A percentile compares a stretch with the other conserved stretches of the same genome.
phyloP scores from a whole-genome alignment of 495 filamentous ascomycete genomes.

The Xylaria curta region DNA sequence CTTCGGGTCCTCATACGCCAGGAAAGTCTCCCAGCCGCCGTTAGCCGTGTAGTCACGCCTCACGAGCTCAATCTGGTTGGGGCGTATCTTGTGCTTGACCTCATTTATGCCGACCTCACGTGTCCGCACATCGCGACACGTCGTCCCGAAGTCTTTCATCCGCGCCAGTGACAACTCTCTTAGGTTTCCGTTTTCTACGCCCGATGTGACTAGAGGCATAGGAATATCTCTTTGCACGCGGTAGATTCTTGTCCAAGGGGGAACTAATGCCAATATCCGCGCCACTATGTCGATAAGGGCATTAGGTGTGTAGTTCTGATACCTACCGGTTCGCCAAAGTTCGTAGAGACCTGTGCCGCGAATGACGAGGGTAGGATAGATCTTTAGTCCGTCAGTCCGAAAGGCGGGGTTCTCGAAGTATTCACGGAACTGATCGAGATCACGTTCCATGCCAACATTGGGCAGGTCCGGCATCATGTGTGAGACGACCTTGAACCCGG shows the following conservation, averaged over 20 bases:
- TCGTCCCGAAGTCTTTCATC: conserved; percentile 99
- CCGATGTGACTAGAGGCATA: conserved; percentile 96
- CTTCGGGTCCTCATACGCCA: conserved; percentile 97
- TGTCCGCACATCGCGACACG: conserved; percentile 96
- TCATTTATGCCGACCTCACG: conserved; percentile 98
- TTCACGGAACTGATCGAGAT: conserved; percentile 94
- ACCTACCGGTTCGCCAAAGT: conserved; percentile 93
- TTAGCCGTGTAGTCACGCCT: conserved; percentile 94
- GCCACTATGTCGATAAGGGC: conserved; percentile 94
- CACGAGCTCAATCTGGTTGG: conserved; percentile 95
- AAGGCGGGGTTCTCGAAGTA: conserved; percentile 98
- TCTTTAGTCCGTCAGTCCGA: conserved; percentile 97
- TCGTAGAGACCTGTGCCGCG: conserved; percentile 97
- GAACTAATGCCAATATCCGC: conserved; percentile 89
- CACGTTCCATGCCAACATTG: conserved; percentile 97
- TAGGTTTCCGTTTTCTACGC: conserved; percentile 97
- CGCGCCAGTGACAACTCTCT: conserved; percentile 89
- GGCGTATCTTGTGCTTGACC: conserved; percentile 97
- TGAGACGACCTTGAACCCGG: conserved; percentile 97
- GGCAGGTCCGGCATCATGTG: conserved; percentile 99
- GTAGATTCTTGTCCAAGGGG: conserved; percentile 98
- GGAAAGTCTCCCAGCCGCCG: conserved; percentile 96
- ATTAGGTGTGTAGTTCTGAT: conserved; percentile 98
- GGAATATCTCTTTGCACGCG: conserved; percentile 98
- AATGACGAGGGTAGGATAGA: conserved; percentile 97